phyloP scores from a whole-genome alignment of 225 moss, liverwort and hornwort genomes.

The Pseudisothecium myosuroides region DNA sequence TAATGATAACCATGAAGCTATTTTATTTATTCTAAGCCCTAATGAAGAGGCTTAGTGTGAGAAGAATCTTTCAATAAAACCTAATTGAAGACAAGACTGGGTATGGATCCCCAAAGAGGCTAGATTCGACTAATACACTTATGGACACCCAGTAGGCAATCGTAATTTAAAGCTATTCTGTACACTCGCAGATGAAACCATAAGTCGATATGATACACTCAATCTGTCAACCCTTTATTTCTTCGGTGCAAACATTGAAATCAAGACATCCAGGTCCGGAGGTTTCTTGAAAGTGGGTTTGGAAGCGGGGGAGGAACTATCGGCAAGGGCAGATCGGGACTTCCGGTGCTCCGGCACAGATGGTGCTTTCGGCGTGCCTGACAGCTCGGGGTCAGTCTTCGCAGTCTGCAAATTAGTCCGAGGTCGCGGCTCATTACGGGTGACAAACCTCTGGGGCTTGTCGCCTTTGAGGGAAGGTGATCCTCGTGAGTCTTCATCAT shows the following conservation, averaged over 20 bases:
- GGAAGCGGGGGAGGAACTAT: neutral
- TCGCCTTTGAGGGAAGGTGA: neutral
- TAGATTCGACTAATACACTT: neutral
- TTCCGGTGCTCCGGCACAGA: neutral
- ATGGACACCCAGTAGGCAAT: neutral
- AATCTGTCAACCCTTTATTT: neutral
- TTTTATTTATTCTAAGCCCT: neutral
- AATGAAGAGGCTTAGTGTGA: neutral
- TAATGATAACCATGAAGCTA: neutral
- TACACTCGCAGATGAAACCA: neutral
- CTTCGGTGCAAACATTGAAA: conserved; percentile 13
- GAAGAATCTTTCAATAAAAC: neutral
- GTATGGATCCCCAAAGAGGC: neutral
- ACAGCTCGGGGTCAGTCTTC: conserved; percentile 15
- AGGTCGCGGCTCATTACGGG: neutral
- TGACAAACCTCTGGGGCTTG: neutral
- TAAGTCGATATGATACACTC: conserved; percentile 9
- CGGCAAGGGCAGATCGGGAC: neutral
- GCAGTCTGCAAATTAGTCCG: neutral
- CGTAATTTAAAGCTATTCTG: neutral
- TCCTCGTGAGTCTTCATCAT: neutral
- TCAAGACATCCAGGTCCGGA: conserved; percentile 9
- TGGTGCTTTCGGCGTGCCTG: neutral
- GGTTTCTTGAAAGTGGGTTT: neutral
- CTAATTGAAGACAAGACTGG: neutral